Evolutionary conservation across 2,329 filamentous ascomycete species (phyloP), one percentile per base, ranked within the genome.

Genomic region (Reticulascus tulasneorum): DNA sequence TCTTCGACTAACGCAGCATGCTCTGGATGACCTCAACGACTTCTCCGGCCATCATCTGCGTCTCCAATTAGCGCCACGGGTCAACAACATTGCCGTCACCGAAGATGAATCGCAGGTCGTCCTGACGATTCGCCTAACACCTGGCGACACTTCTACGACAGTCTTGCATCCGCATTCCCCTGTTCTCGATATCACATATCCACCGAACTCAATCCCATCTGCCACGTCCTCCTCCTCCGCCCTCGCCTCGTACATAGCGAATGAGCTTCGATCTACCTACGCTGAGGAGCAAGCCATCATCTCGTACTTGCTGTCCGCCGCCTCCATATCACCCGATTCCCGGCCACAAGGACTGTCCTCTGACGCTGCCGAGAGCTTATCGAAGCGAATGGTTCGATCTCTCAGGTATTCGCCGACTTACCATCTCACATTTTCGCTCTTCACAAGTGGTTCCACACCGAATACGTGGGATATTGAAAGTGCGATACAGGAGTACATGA

Each of bases 331-430:
- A 5, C 62, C 67, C 23, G 68, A 71, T 44, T 51, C 54, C 40
- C 62, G 65, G 33, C 62, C 69, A 4, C 64, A 69, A 40, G 64
- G 64, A 6, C 48, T 76, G 24, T 63, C 67, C 1, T 64, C 72
- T 22, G 69, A 78, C 21, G 64, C 71, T 1, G 66, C 72, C 17
- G 77, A 78, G 25, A 67, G 73, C 1, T 68, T 79, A 49, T 75
- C 64, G 51, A 84, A 71, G 73, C 84, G 89, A 43, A 86, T 86
- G 23, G 93, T 86, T 3, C 76, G 89, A 33, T 88, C 89, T 1
- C 76, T 97, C 53, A 94, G 91, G 56, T 94, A 96, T 57, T 84
- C 93, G 5, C 82, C 90, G 11, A 94, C 87, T 0, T 98, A 97
- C 57, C 93, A 98, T 56, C 69, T 98, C 19, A 95, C 90, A 0